Evolutionary conservation across 1,139 yeast species (phyloP), one percentile per base, ranked within the genome.

Genomic region (Yamadazyma spencermartinsiae): DNA sequence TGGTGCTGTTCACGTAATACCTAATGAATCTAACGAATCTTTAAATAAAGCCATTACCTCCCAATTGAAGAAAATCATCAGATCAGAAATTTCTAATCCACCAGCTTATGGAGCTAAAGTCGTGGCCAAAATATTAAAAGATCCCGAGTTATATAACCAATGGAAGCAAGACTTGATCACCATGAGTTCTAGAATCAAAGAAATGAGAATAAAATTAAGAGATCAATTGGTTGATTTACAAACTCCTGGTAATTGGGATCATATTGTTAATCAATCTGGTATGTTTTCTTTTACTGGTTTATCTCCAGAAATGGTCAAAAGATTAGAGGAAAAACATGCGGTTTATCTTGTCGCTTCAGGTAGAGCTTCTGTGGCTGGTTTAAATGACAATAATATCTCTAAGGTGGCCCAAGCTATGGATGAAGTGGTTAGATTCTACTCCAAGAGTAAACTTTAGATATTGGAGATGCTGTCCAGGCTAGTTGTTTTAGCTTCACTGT

Each of bases 241-340:
- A 11, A 88, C 98, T 34, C 92, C 94, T 37, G 95, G 95, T 40
- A 80, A 74, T 61, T 92, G 98, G 98, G 87, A 83, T 51, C 98
- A 90, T 64, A 87, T 92, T 54, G 87, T 86, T 38, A 74, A 76
- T 48, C 98, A 92, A 68, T 85, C 87, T 44, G 98, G 98, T 52
- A 92, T 92, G 98, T 92, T 92, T 64, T 88, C 96, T 39, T 92
- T 82, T 67, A 90, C 98, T 18, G 98, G 96, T 1, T 74, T 92
- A 51, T 66, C 76, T 16, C 72, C 84, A 18, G 87, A 82, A 37
- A 92, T 88, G 80, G 97, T 87, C 37, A 78, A 76, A 41, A 75
- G 86, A 50, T 75, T 90, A 45, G 95, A 88, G 58, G 63, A 74
- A 50, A 79, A 80, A 50, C 95, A 86, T 62, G 94, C 84, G 16